Evolutionary conservation across 345 rosid genomes (phyloP), one percentile per base, ranked within the genome.

Genomic region (Anacardium occidentale): DNA sequence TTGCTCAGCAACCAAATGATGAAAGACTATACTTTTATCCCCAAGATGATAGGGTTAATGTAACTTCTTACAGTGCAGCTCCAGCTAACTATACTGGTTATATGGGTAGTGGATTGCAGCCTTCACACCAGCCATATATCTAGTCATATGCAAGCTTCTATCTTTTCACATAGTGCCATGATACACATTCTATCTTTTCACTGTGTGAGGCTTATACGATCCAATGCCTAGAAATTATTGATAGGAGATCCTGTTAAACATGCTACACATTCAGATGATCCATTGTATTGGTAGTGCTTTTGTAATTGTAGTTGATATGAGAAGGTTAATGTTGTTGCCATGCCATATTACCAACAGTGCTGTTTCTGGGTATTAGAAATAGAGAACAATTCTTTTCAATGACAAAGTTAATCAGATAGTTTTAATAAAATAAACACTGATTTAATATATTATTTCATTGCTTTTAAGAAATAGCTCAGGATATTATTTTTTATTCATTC

Each of bases 1-100:
- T 76, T 57, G 74, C 83, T 69, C 84, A 77, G 21, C 91, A 79
- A 71, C 76, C 79, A 21, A 70, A 51, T 25, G 82, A 85, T 75
- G 89, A 78, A 65, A 77, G 84, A 82, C 44, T 74, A 44, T 83
- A 78, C 70, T 78, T 79, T 74, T 76, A 81, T 57, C 71, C 82
- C 61, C 84, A 71, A 47, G 84, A 77, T 2, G 78, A 77, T 22
- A 71, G 78, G 47, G 53, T 68, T 72, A 15, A 77, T 40, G 56
- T 79, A 34, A 42, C 76, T 29, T 55, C 83, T 0, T 76, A 77
- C 52, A 72, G 70, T 73, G 71, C 83, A 24, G 65, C 80, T 13
- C 66, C 76, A 26, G 55, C 83, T 12, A 81, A 53, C 50, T 84
- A 83, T 29, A 66, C 80, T 11, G 55, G 68, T 60, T 76, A 81